Evolutionary conservation across 352 stramenopile species (phyloP).

Genomic region (Pseudoperonospora humuli): DNA sequence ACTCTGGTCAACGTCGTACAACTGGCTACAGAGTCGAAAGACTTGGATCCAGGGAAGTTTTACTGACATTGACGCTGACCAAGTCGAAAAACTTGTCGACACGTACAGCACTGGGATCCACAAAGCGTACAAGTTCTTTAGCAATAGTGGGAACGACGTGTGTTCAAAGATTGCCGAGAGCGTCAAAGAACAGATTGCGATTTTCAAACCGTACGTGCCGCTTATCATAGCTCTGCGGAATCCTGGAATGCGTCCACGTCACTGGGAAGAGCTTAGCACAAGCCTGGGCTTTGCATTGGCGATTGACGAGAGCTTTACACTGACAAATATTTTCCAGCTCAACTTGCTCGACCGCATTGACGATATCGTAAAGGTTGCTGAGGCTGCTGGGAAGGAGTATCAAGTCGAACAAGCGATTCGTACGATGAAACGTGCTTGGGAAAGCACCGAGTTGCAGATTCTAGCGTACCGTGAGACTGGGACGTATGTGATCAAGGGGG

Average conservation of each 20-base stretch:
- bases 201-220: slow-evolving; percentile 91
- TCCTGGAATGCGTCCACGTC: slow-evolving; percentile 89
- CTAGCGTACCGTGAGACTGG: too few species aligned
- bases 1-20: too few species aligned
- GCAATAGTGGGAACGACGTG: slow-evolving; percentile 70
- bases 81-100: slow-evolving; percentile 87
- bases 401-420: too few species aligned
- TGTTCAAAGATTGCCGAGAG: too few species aligned
- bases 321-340: too few species aligned
- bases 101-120: slow-evolving; percentile 81
- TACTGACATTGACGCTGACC: slow-evolving; percentile 85
- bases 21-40: slow-evolving; percentile 89
- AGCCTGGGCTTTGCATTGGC: slow-evolving; percentile 46
- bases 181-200: slow-evolving; percentile 89
- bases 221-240: slow-evolving; percentile 89
- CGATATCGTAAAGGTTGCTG: too few species aligned
- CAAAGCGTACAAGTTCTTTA: slow-evolving; percentile 92
- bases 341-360: too few species aligned
- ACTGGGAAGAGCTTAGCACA: slow-evolving; percentile 89
- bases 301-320: too few species aligned
- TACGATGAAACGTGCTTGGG: too few species aligned
- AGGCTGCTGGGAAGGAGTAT: too few species aligned
- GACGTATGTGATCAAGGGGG: too few species aligned
- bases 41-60: slow-evolving; percentile 90
- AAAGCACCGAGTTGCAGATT: too few species aligned